phyloP scores from a whole-genome alignment of 2,329 filamentous ascomycete genomes.

The Botrytis galanthina region DNA sequence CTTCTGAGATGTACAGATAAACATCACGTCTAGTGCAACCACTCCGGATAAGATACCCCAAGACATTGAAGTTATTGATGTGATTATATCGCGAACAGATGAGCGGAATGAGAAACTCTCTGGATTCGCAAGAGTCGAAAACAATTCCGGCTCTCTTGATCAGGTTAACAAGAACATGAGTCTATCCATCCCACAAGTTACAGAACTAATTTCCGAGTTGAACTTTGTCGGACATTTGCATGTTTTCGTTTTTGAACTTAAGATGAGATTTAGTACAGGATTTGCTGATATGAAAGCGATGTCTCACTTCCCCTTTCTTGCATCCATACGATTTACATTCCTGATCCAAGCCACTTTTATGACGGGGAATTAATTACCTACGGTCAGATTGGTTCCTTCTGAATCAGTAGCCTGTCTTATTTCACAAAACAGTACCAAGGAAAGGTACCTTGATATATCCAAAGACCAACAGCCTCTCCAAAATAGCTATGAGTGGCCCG shows the following conservation, averaged over 20 bases:
- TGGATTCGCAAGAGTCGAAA: neutral
- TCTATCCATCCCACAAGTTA: neutral
- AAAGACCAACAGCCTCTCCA: accelerated
- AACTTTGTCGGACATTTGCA: neutral
- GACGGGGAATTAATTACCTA: neutral
- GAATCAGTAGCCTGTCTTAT: neutral
- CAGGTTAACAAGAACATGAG: neutral
- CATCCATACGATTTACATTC: neutral
- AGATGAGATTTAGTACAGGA: neutral
- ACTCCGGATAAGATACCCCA: neutral
- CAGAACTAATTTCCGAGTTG: neutral
- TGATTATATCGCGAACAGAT: neutral
- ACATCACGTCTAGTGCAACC: neutral
- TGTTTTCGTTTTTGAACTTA: neutral
- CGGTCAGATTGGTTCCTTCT: neutral
- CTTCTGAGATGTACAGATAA: too few relatives aligned
- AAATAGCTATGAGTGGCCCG: neutral
- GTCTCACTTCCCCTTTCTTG: neutral
- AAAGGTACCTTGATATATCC: neutral
- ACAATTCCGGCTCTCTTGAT: neutral
- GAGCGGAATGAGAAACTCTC: neutral
- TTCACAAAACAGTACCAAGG: neutral
- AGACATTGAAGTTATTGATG: neutral
- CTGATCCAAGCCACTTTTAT: neutral
- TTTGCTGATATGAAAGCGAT: neutral